Evolutionary conservation across 2,329 filamentous ascomycete genomes (phyloP).

Genomic region (Periglandula ipomoeae): DNA sequence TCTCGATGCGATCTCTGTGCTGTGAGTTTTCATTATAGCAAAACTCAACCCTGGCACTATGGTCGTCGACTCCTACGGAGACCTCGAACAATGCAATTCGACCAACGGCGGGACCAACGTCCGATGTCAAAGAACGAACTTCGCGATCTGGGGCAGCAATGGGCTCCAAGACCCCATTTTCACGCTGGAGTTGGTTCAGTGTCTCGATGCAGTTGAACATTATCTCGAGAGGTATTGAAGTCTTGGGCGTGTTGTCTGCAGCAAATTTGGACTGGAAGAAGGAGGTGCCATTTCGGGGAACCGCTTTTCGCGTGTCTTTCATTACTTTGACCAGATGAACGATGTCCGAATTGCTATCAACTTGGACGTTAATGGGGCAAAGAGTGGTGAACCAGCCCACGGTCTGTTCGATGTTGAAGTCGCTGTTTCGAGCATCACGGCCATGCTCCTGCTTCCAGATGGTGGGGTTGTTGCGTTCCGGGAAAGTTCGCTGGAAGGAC

Average conservation of each 20-base stretch:
- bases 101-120: constrained; percentile 36
- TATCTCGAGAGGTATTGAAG: constrained; percentile 45
- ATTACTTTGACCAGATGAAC: constrained; percentile 41
- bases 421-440: constrained; percentile 32
- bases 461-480: constrained; percentile 39
- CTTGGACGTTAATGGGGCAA: constrained; percentile 38
- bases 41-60: constrained; percentile 34
- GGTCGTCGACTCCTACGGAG: constrained; percentile 35
- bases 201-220: constrained; percentile 48
- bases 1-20: constrained; percentile 32
- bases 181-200: constrained; percentile 36
- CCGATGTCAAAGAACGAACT: constrained; percentile 28
- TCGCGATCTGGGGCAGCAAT: constrained; percentile 30
- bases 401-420: constrained; percentile 44
- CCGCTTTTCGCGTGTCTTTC: constrained; percentile 40
- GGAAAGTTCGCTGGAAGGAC: constrained; percentile 46
- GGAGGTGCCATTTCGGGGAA: constrained; percentile 34
- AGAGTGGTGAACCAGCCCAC: constrained; percentile 54
- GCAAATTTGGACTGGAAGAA: constrained; percentile 41
- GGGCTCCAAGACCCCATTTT: constrained; percentile 40
- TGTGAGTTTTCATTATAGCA: constrained; percentile 32
- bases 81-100: constrained; percentile 43
- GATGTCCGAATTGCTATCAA: constrained; percentile 37
- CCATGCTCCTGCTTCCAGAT: constrained; percentile 47
- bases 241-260: constrained; percentile 19